Evolutionary conservation across 2,329 filamentous ascomycete species (phyloP), one percentile per base, ranked within the genome.

Genomic region (Aschersonia sp.): DNA sequence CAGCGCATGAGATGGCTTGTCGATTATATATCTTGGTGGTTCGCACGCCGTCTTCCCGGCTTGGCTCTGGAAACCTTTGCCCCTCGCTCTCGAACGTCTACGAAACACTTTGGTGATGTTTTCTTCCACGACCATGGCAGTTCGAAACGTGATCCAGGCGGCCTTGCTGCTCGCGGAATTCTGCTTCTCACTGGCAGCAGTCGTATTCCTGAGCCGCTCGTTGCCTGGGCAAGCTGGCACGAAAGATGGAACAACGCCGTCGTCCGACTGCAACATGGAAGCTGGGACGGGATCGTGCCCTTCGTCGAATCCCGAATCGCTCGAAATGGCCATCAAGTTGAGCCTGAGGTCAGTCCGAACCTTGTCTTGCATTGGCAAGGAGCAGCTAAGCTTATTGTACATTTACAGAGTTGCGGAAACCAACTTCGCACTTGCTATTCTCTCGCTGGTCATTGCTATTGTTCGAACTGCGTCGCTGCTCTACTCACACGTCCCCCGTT

Each of bases 401-500:
- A 35, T 6, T n/a, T 5, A 30, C 1, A 64, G 60, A 32, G 40
- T 60, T 5, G 52, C 54, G 9, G 56, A 56, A 31, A 61, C 57
- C 1, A 60, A 58, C 47, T 48, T 61, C 7, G 58, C 56, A 44
- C 55, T 59, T 11, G 55, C 60, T 5, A 50, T 61, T n/a, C 54
- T 64, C 5, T 53, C 56, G n/a, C 44, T 58, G 14, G 50, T 58
- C 46, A 47, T 63, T 11, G 50, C 60, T 45, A 39, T 58, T 43
- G 52, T 54, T 14, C 58, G 59, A 22, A 45, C 52, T 14, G 44
- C 51, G 41, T 56, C 60, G 47, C 44, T 50, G 4, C 49, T 50
- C 12, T 47, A 60, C 44, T 46, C 45, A 8, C 58, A 57, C 50
- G 49, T 60, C 3, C 53, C 57, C 0, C 51, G 51, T 30, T 57